Evolutionary conservation across 1,139 yeast species (phyloP).

Genomic region (Debaryomycetaceae sp.): DNA sequence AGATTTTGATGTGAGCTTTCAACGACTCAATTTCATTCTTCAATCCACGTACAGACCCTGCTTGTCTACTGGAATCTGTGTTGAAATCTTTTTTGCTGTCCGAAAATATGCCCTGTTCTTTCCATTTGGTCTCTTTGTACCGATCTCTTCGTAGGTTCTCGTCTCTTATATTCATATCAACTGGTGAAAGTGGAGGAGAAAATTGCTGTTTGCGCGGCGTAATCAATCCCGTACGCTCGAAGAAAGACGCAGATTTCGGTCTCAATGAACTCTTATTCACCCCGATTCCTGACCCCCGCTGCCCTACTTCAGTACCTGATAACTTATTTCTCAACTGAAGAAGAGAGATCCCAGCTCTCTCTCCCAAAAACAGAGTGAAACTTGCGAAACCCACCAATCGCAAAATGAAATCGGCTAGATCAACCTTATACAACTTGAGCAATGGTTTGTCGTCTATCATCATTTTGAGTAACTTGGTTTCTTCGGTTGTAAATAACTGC

Average conservation of each 20-base stretch:
- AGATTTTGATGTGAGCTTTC: slow-evolving; percentile 15
- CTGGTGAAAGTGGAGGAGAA: slow-evolving; percentile 10
- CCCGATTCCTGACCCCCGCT: background rate
- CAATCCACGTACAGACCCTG: slow-evolving; percentile 12
- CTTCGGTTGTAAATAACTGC: slow-evolving; percentile 22
- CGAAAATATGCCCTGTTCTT: slow-evolving; percentile 2
- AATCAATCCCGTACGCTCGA: background rate
- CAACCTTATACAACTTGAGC: slow-evolving; percentile 24
- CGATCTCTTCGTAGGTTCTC: slow-evolving; percentile 8
- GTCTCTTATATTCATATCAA: background rate
- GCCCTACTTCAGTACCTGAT: background rate
- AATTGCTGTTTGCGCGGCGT: background rate
- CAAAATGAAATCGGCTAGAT: slow-evolving; percentile 26
- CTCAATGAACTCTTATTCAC: background rate
- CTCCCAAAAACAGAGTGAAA: slow-evolving; percentile 22
- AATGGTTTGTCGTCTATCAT: slow-evolving; percentile 27
- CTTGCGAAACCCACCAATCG: slow-evolving; percentile 21
- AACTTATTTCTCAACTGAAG: background rate
- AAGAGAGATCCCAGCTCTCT: slow-evolving; percentile 17
- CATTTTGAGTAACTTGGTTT: slow-evolving; percentile 20
- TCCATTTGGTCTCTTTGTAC: slow-evolving; percentile 14
- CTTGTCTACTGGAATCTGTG: slow-evolving; percentile 8
- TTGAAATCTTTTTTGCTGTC: slow-evolving; percentile 11
- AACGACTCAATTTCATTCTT: slow-evolving; percentile 17
- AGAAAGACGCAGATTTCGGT: background rate